Evolutionary conservation across 1,284 basidiomycete species (phyloP).

Genomic region (Leccinum angustisporum): DNA sequence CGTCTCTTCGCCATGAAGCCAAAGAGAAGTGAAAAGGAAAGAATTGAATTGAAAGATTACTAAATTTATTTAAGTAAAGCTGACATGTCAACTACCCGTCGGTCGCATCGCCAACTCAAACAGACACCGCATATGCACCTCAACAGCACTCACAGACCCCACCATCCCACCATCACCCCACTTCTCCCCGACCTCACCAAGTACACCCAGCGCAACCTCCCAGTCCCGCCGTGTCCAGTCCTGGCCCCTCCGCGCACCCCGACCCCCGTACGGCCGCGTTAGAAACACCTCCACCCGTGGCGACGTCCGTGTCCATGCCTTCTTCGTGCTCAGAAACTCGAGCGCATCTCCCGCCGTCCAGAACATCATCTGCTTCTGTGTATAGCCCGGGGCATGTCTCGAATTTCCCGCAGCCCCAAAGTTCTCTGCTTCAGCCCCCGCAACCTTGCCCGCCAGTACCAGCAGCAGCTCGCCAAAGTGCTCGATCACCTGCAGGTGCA

Average conservation of each 20-base stretch:
- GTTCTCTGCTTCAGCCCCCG: conserved; percentile 42
- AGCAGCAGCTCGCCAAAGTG: conserved; percentile 63
- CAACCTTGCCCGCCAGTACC: conserved; percentile 55
- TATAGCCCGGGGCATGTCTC: conserved; percentile 54
- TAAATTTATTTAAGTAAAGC: neutral
- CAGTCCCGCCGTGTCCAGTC: conserved; percentile 72
- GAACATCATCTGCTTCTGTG: conserved; percentile 40
- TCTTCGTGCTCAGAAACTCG: conserved; percentile 50
- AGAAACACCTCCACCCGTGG: conserved; percentile 55
- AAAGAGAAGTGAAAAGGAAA: conserved; percentile 15
- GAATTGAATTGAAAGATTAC: neutral
- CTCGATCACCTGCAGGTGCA: conserved; percentile 68
- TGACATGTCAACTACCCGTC: conserved; percentile 34
- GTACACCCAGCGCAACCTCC: conserved; percentile 47
- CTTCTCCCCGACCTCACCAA: conserved; percentile 47
- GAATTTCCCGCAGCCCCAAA: conserved; percentile 41
- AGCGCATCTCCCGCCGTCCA: conserved; percentile 60
- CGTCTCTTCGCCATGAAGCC: conserved; percentile 60
- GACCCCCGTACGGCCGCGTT: conserved; percentile 43
- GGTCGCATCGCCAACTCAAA: conserved; percentile 53
- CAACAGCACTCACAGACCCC: conserved; percentile 49
- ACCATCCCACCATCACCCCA: conserved; percentile 56
- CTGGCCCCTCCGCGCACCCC: conserved; percentile 57
- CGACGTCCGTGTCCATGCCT: conserved; percentile 32
- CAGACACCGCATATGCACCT: conserved; percentile 46